Evolutionary conservation across 129 eudicot species (phyloP).

Genomic region (Flaveria brownii): DNA sequence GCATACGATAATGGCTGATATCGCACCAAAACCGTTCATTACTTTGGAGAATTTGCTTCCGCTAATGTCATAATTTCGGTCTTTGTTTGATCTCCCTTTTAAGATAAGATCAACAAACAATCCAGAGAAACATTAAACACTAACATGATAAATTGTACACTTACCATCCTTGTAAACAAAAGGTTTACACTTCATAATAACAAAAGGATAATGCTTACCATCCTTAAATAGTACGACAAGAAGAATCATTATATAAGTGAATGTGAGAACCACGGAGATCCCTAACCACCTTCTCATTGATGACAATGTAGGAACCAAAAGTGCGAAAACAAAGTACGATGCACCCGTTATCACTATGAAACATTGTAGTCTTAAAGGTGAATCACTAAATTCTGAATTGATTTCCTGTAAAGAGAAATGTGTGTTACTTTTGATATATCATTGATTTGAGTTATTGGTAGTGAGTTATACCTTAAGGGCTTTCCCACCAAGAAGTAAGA

Average conservation of each 20-base stretch:
- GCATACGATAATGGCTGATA: conserved; percentile 60
- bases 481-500: conserved; percentile 57
- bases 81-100: conserved; percentile 42
- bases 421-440: neutral
- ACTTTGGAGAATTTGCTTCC: conserved; percentile 48
- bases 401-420: conserved; percentile 39
- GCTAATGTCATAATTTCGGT: conserved; percentile 40
- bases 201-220: conserved; percentile 35
- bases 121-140: neutral
- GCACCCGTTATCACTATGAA: conserved; percentile 52
- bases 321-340: conserved; percentile 40
- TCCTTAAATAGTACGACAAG: conserved; percentile 34
- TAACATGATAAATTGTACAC: neutral
- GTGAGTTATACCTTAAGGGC: conserved; percentile 47
- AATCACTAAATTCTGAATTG: conserved; percentile 42
- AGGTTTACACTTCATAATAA: neutral
- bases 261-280: conserved; percentile 46
- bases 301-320: conserved; percentile 50
- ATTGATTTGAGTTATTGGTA: neutral
- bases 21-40: conserved; percentile 53
- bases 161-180: no score
- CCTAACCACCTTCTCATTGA: conserved; percentile 58
- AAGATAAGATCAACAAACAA: neutral
- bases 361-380: conserved; percentile 51
- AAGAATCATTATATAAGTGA: conserved; percentile 49